These are phyloP conservation scores for Colletotrichum sp. DNA, from an alignment of 2,329 filamentous ascomycete genomes.

Conservation along the genomic window DNA sequence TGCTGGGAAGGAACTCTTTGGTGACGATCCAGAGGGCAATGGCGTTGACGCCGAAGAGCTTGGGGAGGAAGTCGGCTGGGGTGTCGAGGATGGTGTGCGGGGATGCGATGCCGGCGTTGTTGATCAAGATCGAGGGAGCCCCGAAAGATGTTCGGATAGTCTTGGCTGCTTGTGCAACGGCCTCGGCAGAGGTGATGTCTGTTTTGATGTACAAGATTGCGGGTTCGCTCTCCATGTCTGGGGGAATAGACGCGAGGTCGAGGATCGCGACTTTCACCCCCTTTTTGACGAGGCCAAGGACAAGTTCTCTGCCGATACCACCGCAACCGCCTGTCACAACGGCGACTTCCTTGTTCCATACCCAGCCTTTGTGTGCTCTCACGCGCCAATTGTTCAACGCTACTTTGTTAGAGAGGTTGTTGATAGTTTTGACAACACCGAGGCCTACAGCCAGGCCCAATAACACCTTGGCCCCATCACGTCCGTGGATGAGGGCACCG, in stretches of 20 bases:
- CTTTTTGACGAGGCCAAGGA: not conserved
- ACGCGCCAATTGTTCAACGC: not conserved
- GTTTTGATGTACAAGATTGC: not conserved
- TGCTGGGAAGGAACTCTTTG: conserved; percentile 61
- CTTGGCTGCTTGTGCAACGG: not conserved
- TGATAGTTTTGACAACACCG: not conserved
- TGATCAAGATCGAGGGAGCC: conserved; percentile 62
- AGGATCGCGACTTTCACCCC: not conserved
- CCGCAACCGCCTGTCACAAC: not conserved
- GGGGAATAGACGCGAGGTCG: not conserved
- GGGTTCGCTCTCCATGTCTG: not conserved
- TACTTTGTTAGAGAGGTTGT: not conserved
- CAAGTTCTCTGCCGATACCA: not conserved
- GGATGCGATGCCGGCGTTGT: conserved; percentile 61
- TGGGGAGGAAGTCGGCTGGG: conserved; percentile 51
- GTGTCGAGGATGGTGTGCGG: conserved; percentile 56
- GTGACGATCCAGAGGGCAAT: conserved; percentile 62
- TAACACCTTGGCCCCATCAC: not conserved
- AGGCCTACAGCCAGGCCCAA: not conserved
- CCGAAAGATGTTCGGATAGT: not conserved
- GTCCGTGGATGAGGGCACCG: not conserved
- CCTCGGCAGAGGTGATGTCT: not conserved
- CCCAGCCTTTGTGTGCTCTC: not conserved
- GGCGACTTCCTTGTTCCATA: not conserved
- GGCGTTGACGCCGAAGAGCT: conserved; percentile 65